A percentile compares a stretch with the other conserved stretches of the same genome.
Evolutionary conservation across 148 eudicot species (phyloP).

Genomic region (Rheum nobile): DNA sequence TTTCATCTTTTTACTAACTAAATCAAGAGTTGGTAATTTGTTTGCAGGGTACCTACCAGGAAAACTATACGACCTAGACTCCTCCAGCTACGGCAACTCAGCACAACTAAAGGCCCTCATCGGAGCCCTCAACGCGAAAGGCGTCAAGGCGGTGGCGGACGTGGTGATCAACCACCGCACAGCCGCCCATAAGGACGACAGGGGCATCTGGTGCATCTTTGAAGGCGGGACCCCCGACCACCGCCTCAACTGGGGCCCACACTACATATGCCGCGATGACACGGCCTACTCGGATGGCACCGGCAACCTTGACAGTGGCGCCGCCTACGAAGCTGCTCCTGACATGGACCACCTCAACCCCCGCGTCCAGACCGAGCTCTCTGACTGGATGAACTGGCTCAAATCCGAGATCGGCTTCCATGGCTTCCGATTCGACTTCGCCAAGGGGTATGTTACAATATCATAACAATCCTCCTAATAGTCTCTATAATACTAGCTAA

Average conservation of each 20-base stretch:
- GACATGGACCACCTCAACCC: constrained; percentile 67
- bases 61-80: constrained; percentile 47
- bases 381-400: constrained; percentile 82
- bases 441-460: constrained; percentile 29
- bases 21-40: not conserved
- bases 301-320: constrained; percentile 56
- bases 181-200: constrained; percentile 20
- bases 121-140: constrained; percentile 32
- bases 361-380: constrained; percentile 44
- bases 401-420: constrained; percentile 12
- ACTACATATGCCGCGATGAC: constrained; percentile 50
- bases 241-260: constrained; percentile 69
- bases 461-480: too few species aligned
- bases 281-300: constrained; percentile 40
- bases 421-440: constrained; percentile 70
- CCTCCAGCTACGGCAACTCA: constrained; percentile 42
- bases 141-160: constrained; percentile 57
- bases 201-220: constrained; percentile 58
- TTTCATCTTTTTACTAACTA: not conserved
- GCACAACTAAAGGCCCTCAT: constrained; percentile 31
- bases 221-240: constrained; percentile 67
- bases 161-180: constrained; percentile 52
- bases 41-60: constrained; percentile 50
- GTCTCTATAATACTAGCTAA: too few species aligned
- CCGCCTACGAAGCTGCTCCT: constrained; percentile 31